Percentiles rank a stretch among this genome's conserved stretches.
These are phyloP conservation scores for Thalassiosira allenii DNA, from an alignment of 352 stramenopile genomes.

Conservation along the genomic window DNA sequence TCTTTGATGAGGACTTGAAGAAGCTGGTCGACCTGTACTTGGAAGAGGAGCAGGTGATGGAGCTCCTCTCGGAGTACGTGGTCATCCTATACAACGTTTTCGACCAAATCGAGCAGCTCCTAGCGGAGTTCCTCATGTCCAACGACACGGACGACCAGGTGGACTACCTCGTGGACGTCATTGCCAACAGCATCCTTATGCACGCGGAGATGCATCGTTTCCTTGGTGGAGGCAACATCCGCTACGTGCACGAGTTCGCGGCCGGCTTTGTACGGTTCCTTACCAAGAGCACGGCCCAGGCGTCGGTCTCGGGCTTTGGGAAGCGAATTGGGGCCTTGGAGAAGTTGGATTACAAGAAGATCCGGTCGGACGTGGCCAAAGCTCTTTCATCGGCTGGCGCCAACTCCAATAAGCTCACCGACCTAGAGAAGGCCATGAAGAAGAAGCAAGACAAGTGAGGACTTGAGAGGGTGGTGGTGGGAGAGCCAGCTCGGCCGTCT, in stretches of 20 bases:
- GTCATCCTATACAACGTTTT: background rate
- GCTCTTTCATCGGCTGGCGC: too few species aligned
- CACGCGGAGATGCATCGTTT: background rate
- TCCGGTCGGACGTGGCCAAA: background rate
- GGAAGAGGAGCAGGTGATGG: background rate
- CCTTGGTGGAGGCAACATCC: background rate
- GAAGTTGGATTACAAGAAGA: background rate
- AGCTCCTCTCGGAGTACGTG: background rate
- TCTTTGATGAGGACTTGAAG: background rate
- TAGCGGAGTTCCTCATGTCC: background rate
- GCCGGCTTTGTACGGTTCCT: background rate
- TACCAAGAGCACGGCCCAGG: background rate
- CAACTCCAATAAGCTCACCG: background rate
- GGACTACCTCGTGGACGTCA: background rate
- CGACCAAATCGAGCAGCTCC: background rate
- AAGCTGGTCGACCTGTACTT: background rate
- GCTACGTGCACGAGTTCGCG: background rate
- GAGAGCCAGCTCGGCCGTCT: background rate
- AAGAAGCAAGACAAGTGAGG: background rate
- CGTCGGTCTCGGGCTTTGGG: too few species aligned
- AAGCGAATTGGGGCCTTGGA: background rate
- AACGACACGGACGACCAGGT: background rate
- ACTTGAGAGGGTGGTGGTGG: background rate
- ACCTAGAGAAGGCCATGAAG: background rate
- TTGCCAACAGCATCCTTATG: background rate